Conservation (phyloP, 2,329 filamentous ascomycete species). For the Colletotrichum gloeosporioides region DNA sequence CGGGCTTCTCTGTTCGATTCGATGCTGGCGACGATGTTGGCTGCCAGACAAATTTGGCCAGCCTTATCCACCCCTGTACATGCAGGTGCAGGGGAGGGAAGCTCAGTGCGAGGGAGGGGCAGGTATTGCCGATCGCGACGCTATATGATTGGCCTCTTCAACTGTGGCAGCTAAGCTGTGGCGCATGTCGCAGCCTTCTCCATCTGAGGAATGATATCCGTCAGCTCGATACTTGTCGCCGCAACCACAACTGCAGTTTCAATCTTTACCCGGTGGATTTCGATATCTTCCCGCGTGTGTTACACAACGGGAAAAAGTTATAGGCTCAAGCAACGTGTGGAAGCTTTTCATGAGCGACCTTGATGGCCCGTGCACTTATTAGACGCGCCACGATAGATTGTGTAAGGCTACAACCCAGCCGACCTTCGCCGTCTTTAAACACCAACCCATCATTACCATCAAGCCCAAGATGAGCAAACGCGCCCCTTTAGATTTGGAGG, state of each 20-base stretch:
- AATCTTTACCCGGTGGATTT: neutral
- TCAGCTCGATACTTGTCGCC: neutral
- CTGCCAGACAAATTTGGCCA: constrained; percentile 17
- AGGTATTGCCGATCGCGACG: neutral
- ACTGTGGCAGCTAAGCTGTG: neutral
- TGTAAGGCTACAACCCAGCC: neutral
- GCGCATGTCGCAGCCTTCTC: constrained; percentile 7
- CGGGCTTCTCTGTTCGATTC: neutral
- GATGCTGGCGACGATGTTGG: neutral
- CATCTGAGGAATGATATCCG: neutral
- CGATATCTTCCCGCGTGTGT: neutral
- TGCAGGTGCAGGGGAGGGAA: constrained; percentile 14
- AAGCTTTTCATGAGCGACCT: neutral
- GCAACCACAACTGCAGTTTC: neutral
- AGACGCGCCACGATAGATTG: neutral
- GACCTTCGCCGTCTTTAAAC: neutral
- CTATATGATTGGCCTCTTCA: neutral
- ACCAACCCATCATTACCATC: neutral
- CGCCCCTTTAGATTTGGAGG: constrained; percentile 79
- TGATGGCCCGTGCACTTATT: neutral
- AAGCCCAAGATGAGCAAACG: neutral
- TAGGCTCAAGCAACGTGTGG: neutral
- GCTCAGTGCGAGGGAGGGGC: neutral
- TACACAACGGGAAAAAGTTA: neutral
- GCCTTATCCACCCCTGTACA: constrained; percentile 16